These are phyloP conservation scores for Zygoascus flipseniorum DNA, from an alignment of 805 yeast species.

Conservation along the genomic window DNA sequence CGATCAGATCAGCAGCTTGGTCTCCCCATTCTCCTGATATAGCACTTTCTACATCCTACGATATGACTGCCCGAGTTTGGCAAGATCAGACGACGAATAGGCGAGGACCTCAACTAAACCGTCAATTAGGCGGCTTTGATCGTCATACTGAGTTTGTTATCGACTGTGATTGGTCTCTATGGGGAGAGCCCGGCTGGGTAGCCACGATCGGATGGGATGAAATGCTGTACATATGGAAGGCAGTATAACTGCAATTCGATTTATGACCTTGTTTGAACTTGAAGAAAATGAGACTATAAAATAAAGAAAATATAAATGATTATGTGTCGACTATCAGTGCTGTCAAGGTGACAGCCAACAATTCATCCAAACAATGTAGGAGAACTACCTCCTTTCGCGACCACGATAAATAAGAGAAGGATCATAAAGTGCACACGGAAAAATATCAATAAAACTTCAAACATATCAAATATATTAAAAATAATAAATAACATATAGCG, in stretches of 20 bases:
- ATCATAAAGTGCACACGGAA: no score
- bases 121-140: slow-evolving; percentile 49
- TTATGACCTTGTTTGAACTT: background rate
- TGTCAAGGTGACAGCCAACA: no score
- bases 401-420: no score
- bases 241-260: slow-evolving; percentile 18
- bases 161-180: slow-evolving; percentile 90
- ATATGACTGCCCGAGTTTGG: slow-evolving; percentile 91
- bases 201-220: slow-evolving; percentile 97
- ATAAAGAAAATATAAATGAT: background rate
- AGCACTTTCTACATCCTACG: slow-evolving; percentile 73
- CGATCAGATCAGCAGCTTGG: slow-evolving; percentile 78
- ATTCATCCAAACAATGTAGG: no score
- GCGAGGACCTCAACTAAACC: slow-evolving; percentile 43
- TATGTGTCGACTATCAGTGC: no score
- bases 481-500: background rate
- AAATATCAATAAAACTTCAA: background rate
- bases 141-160: slow-evolving; percentile 81
- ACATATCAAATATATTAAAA: background rate
- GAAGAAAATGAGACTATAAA: background rate
- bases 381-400: no score
- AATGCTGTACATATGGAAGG: slow-evolving; percentile 84
- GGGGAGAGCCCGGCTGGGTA: slow-evolving; percentile 96
- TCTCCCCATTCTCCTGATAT: slow-evolving; percentile 76
- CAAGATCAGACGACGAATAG: slow-evolving; percentile 37